Evolutionary conservation across 371 early-diverging fungal species (phyloP), one percentile per base, ranked within the genome.

Genomic region (Mortierella sp.): DNA sequence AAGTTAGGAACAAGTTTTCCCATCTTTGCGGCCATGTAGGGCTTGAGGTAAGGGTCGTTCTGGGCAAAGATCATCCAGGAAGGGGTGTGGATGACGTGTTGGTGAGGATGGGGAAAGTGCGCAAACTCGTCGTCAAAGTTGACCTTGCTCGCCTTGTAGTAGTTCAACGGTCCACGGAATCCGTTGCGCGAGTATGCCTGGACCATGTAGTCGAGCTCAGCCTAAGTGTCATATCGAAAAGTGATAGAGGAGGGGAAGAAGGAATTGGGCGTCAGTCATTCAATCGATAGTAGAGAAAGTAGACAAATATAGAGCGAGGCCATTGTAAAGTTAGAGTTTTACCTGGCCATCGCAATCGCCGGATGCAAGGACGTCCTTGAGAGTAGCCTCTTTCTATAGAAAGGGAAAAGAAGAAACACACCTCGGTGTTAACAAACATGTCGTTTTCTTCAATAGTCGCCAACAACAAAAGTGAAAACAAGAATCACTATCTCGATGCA

Each of bases 131-230:
- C 83, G 4, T 83, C 83, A 40, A 50, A 83, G 41, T 83, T 83
- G 64, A 83, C 22, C 37, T 43, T 70, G 24, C 66, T 55, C 10
- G 79, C 75, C 47, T 71, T 77, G 66, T 82, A 82, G 66, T 82
- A 82, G 72, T 82, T 82, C 52, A 82, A 65, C 2, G 82, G 82
- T 3, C 82, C 82, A 4, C 71, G 82, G 48, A 74, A 66, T 11
- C 75, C 76, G 22, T 47, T 37, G 31, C n/a, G 44, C 34, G 52
- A 58, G 61, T 65, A 83, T 31, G 78, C 73, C 0, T 68, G 47
- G 31, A 69, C 7, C 39, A 66, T 66, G 58, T 75, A 83, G 1
- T 77, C 76, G 13, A 77, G 4, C n/a, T 83, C 83, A 14, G 61
- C 10, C 61, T 61, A 55, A 5, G 31, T 31, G 55, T 2, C 19